A percentile compares a stretch with the other conserved stretches of the same genome.
phyloP scores from a whole-genome alignment of 345 rosid genomes.

The Fremontodendron californicum region DNA sequence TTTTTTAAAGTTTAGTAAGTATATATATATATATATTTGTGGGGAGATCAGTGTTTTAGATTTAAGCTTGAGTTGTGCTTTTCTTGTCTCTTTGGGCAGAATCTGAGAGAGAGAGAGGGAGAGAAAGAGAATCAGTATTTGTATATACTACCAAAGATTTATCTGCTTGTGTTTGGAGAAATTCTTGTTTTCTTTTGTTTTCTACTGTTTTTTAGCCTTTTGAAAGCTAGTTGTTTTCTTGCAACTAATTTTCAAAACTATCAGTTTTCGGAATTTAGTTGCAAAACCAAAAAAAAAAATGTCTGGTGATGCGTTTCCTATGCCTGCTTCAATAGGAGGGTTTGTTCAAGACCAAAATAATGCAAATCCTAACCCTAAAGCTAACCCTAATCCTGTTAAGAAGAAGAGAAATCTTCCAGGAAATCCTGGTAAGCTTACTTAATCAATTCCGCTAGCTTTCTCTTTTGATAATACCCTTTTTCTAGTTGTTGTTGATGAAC shows the following conservation, averaged over 20 bases:
- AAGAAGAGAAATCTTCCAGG: constrained; percentile 96
- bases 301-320: constrained; percentile 61
- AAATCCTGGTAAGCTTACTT: constrained; percentile 59
- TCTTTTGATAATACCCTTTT: not conserved
- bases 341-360: constrained; percentile 48
- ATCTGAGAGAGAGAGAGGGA: constrained; percentile 39
- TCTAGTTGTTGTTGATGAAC: not conserved
- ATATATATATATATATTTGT: constrained; percentile 15
- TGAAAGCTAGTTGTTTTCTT: constrained; percentile 36
- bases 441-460: not conserved
- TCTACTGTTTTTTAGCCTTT: constrained; percentile 33
- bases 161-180: constrained; percentile 54
- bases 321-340: constrained; percentile 47
- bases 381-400: constrained; percentile 49
- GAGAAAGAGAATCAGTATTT: constrained; percentile 33
- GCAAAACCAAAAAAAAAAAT: constrained; percentile 23
- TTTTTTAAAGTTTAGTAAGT: constrained; percentile 26
- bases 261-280: constrained; percentile 18
- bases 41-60: constrained; percentile 24
- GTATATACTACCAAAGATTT: constrained; percentile 43
- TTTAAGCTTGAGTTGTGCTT: constrained; percentile 42
- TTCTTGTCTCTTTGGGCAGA: constrained; percentile 70
- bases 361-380: constrained; percentile 61
- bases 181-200: constrained; percentile 38
- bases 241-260: constrained; percentile 23